Conservation (phyloP, 2,329 filamentous ascomycete species). For the Ophiostoma angusticollis region DNA sequence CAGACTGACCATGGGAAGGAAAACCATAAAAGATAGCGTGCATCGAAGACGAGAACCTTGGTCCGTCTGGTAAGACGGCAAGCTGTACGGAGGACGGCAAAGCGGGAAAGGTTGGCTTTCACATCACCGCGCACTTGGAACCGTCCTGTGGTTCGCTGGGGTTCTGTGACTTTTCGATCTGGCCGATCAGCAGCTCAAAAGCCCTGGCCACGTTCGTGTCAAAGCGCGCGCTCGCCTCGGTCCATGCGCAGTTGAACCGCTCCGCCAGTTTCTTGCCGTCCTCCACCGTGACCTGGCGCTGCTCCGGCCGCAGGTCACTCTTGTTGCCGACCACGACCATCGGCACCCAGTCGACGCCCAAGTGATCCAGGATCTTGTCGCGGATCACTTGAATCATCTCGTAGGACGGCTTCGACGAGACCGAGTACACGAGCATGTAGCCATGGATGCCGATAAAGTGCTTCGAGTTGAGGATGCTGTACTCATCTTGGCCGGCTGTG, state of each 20-base stretch:
- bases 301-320: constrained; percentile 81
- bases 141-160: constrained; percentile 70
- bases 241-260: constrained; percentile 85
- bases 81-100: no score
- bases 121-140: constrained; percentile 82
- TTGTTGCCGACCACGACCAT: constrained; percentile 96
- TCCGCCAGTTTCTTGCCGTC: constrained; percentile 76
- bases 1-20: no score
- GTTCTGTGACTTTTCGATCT: constrained; percentile 91
- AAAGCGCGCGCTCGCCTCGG: constrained; percentile 85
- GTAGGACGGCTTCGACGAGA: constrained; percentile 83
- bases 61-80: no score
- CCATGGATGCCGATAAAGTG: constrained; percentile 99
- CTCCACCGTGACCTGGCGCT: constrained; percentile 77
- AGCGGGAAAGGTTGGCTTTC: no score
- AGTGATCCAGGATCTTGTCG: constrained; percentile 92
- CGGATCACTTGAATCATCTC: constrained; percentile 95
- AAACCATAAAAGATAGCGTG: no score
- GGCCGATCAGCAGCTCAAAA: constrained; percentile 85
- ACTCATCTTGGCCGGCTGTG: constrained; percentile 97
- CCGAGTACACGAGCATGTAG: constrained; percentile 98
- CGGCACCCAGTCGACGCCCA: constrained; percentile 87
- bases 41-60: no score
- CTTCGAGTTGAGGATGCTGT: constrained; percentile 95
- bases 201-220: constrained; percentile 88